phyloP scores from a whole-genome alignment of 2,329 filamentous ascomycete genomes.

The Stylonectria norvegica region DNA sequence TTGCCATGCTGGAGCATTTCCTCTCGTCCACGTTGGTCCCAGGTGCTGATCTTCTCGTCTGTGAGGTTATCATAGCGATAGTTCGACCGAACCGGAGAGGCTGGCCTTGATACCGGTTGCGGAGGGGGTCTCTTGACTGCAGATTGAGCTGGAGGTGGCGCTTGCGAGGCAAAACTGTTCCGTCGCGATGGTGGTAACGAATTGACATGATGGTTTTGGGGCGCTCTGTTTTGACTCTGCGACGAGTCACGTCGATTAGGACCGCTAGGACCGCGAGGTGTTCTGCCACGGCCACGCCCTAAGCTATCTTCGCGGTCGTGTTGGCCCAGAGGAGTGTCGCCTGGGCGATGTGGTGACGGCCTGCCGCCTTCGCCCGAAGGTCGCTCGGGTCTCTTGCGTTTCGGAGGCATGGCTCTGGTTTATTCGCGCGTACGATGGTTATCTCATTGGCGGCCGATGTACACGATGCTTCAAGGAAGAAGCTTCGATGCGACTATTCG shows the following conservation, averaged over 20 bases:
- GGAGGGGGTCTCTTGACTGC: slow-evolving; percentile 17
- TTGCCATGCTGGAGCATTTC: slow-evolving; percentile 63
- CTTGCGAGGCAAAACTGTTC: slow-evolving; percentile 14
- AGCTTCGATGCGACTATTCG: slow-evolving; percentile 9
- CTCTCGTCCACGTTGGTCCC: slow-evolving; percentile 65
- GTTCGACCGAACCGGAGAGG: slow-evolving; percentile 37
- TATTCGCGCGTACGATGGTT: slow-evolving; percentile 20
- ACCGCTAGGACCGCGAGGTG: slow-evolving; percentile 45
- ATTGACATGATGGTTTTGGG: slow-evolving; percentile 21
- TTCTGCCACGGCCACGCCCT: slow-evolving; percentile 46
- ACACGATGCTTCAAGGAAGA: slow-evolving; percentile 4
- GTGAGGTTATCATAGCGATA: slow-evolving; percentile 78
- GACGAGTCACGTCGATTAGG: slow-evolving; percentile 51
- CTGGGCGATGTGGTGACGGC: slow-evolving; percentile 61
- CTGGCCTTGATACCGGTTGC: slow-evolving; percentile 25
- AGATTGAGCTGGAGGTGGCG: slow-evolving; percentile 20
- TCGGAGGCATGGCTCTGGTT: slow-evolving; percentile 50
- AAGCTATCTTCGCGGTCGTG: slow-evolving; percentile 54
- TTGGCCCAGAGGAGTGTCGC: slow-evolving; percentile 52
- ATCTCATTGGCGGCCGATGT: slow-evolving; percentile 33
- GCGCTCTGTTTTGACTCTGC: slow-evolving; percentile 33
- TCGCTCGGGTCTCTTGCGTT: slow-evolving; percentile 57
- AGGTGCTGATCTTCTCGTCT: slow-evolving; percentile 62
- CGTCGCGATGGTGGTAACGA: slow-evolving; percentile 22
- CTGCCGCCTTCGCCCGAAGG: slow-evolving; percentile 47